Evolutionary conservation across 306 rosid genomes (phyloP), one percentile per base, ranked within the genome.

Genomic region (Gastrolobium villosum): DNA sequence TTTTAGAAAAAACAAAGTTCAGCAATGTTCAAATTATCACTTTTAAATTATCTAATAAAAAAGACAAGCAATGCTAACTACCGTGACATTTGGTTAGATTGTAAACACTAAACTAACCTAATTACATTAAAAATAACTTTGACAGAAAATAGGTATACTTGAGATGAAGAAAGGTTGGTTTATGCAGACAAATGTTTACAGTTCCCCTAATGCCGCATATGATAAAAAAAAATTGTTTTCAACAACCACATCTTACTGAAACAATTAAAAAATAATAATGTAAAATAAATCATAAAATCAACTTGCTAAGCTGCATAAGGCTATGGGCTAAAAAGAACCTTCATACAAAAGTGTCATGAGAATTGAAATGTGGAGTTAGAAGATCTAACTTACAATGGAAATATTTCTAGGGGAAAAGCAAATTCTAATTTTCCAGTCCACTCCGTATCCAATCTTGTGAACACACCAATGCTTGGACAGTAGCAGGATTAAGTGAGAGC

Each of bases 381-480:
- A 79, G 83, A 82, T 72, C 69, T 40, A 82, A 69, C 79, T 74
- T 79, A 76, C 81, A 72, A 52, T 5, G 75, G 53, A 9, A 7
- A 76, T 60, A 48, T 32, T 37, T 31, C 50, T 49, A 55, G 52
- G 52, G 70, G 44, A 46, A 72, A 76, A 72, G 35, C 77, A 72
- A 20, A 46, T 35, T 55, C 81, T 85, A 91, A 78, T 90, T 96
- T 84, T 96, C 98, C 75, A 93, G 86, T 87, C 93, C 98, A 84
- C 97, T 88, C 76, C 87, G 81, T 54, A 96, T 93, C 99, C 99
- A 96, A 86, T 96, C 97, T 81, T 86, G 97, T 34, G 99, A 90
- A 71, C 99, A 96, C 81, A 96, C 89, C 87, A 93, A 83, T 59
- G 97, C 98, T 85, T 96, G 94, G 50, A 91, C 85, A 5, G 99